These are phyloP conservation scores for Phytophthora tentaculata DNA, from an alignment of 352 stramenopile genomes.

Conservation along the genomic window DNA sequence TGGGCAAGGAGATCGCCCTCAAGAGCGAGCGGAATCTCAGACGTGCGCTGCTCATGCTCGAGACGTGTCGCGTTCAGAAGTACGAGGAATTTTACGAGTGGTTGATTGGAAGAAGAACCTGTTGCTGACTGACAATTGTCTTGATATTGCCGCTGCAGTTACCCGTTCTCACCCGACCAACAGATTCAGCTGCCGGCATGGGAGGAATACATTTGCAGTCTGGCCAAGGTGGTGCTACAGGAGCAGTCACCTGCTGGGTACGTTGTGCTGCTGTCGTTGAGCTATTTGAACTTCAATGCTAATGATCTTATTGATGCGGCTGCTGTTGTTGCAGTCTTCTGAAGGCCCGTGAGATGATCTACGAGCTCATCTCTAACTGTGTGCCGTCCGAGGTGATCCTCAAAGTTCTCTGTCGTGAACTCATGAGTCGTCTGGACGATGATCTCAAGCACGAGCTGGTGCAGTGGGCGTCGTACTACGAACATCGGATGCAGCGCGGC, in stretches of 20 bases:
- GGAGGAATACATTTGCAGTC: constrained; percentile 96
- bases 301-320: background rate
- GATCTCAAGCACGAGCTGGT: constrained; percentile 96
- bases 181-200: constrained; percentile 93
- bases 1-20: constrained; percentile 93
- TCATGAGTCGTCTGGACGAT: constrained; percentile 96
- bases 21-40: constrained; percentile 96
- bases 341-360: constrained; percentile 96
- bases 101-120: background rate
- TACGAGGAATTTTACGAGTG: constrained; percentile 20
- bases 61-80: constrained; percentile 91
- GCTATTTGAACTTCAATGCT: background rate
- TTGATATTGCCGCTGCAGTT: constrained; percentile 44
- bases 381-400: constrained; percentile 98
- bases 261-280: constrained; percentile 7
- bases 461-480: constrained; percentile 86
- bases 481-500: constrained; percentile 95
- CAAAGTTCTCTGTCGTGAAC: constrained; percentile 89
- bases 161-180: constrained; percentile 87
- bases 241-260: constrained; percentile 95
- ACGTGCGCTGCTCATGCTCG: constrained; percentile 97
- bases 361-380: constrained; percentile 98
- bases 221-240: constrained; percentile 94
- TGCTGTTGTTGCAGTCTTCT: constrained; percentile 75
- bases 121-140: constrained; percentile 1